phyloP scores from a whole-genome alignment of 208 protist genomes.

The Lotmaria passim region DNA sequence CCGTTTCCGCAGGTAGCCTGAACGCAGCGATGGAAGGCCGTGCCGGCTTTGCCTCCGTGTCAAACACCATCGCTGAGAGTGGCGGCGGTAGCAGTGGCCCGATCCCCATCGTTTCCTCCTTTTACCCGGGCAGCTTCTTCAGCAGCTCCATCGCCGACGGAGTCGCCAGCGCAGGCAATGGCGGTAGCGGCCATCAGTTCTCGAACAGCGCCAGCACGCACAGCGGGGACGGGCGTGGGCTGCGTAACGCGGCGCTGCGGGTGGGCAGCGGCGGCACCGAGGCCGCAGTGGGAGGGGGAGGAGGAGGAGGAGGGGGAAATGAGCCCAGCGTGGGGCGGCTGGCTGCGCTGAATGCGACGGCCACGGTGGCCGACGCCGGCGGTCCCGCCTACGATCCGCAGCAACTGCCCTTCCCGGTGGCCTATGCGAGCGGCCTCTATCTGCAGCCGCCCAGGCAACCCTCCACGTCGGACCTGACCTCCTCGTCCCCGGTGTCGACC shows the following conservation, averaged over 20 bases:
- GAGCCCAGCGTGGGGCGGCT: not conserved
- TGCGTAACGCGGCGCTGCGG: not conserved
- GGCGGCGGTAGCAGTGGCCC: conserved; percentile 13
- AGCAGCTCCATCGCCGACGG: conserved; percentile 9
- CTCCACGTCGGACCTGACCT: not conserved
- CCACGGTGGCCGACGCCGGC: no score
- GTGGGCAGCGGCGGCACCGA: not conserved
- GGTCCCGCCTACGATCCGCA: no score
- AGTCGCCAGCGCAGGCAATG: not conserved
- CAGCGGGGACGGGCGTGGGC: not conserved
- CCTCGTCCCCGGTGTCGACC: conserved; percentile 1
- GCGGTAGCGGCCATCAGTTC: conserved; percentile 7
- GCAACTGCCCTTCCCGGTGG: not conserved
- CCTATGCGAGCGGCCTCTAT: not conserved
- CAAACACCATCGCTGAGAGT: not conserved
- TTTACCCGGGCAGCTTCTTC: conserved; percentile 33
- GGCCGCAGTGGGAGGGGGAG: no score
- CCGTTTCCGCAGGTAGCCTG: not conserved
- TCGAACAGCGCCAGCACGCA: not conserved
- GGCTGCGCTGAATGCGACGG: not conserved
- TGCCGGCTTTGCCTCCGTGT: not conserved
- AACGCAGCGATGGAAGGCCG: not conserved
- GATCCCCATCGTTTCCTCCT: conserved; percentile 17
- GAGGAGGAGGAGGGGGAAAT: not conserved
- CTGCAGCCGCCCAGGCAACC: not conserved